Base-by-base conservation (phyloP, 1,284 basidiomycete genomes). In the Ustilago sp. region DNA sequence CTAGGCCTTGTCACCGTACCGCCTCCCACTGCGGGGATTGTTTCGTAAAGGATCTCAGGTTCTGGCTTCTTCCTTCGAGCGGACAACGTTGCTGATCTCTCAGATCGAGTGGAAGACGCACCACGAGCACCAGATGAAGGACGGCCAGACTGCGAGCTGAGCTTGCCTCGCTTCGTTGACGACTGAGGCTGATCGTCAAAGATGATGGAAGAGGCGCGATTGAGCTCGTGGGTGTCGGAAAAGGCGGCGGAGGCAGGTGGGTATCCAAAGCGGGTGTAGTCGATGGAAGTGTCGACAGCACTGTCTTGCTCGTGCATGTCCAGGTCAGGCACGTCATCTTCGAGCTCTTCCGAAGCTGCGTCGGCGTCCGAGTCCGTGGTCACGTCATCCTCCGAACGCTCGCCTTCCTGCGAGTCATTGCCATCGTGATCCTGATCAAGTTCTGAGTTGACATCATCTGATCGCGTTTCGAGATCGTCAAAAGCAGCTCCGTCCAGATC, bases 11-110 rank as follows among this genome's bases (percentile, higher is more conserved):
- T 91, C 67, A 93, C 89, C 0, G 89, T 90, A 1, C 92, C 92
- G 32, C 92, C 92, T 36, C 93, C 92, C 11, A 93, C 91, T 13
- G 93, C 92, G 1, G 92, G 91, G 68, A 92, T 90, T 0, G 91
- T 91, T 79, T 92, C 91, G 74, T 90, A 92, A 15, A 80, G 69
- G 17, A 76, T 65, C 12, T 64, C 68, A 8, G 74, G 62, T 45
- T 68, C 57, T 38, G 60, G 47, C 59, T 57, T 66, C 15, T 64
- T 67, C 19, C 57, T 47, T 35, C 43, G 54, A 19, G 59, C 45
- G 19, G 61, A 47, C 4, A 59, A 45, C 19, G 53, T 34, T 8
- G 57, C 43, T 32, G 73, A 70, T 31, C 55, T 53, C 23, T 63
- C 63, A 6, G 63, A 67, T 17, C 66, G 45, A 38, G 59, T 66